Conservation (phyloP, 192 early-diverging fungal genomes). For the Gorgonomyces haynaldii region DNA sequence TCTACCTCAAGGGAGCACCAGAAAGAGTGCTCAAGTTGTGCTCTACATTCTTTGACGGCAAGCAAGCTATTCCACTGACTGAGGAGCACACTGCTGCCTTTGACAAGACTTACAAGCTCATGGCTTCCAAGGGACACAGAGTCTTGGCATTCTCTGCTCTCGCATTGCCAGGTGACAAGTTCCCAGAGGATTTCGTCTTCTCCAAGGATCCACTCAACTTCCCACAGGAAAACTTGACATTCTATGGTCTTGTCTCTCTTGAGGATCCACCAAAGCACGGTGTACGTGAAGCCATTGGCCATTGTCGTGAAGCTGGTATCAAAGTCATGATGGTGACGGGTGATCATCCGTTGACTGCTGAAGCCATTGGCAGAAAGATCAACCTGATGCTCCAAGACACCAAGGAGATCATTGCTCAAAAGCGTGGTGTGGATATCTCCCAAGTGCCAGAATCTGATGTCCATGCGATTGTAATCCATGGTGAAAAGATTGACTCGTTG, state of each 20-base stretch:
- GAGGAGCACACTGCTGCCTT: conserved; percentile 54
- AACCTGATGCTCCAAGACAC: conserved; percentile 88
- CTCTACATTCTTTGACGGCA: conserved; percentile 55
- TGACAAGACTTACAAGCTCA: conserved; percentile 69
- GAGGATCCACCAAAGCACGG: conserved; percentile 94
- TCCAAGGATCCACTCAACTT: conserved; percentile 64
- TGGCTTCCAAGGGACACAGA: conserved; percentile 88
- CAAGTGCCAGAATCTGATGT: conserved; percentile 69
- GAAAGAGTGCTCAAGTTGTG: conserved; percentile 83
- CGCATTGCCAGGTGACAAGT: conserved; percentile 51
- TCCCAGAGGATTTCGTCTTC: conserved; percentile 65
- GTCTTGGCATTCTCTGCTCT: conserved; percentile 87
- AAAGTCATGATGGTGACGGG: conserved; percentile 96
- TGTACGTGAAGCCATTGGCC: conserved; percentile 83
- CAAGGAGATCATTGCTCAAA: conserved; percentile 60
- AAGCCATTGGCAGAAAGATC: conserved; percentile 91
- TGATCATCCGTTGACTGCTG: conserved; percentile 87
- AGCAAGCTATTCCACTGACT: conserved; percentile 47
- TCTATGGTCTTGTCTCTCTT: conserved; percentile 71
- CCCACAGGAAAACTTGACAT: conserved; percentile 48
- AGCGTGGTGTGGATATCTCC: conserved; percentile 45
- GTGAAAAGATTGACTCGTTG: conserved; percentile 72
- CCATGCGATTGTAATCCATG: conserved; percentile 84
- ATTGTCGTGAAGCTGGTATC: conserved; percentile 75
- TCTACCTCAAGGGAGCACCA: conserved; percentile 91